Conservation (phyloP, 2,329 filamentous ascomycete species). For the Aureobasidium sp. region DNA sequence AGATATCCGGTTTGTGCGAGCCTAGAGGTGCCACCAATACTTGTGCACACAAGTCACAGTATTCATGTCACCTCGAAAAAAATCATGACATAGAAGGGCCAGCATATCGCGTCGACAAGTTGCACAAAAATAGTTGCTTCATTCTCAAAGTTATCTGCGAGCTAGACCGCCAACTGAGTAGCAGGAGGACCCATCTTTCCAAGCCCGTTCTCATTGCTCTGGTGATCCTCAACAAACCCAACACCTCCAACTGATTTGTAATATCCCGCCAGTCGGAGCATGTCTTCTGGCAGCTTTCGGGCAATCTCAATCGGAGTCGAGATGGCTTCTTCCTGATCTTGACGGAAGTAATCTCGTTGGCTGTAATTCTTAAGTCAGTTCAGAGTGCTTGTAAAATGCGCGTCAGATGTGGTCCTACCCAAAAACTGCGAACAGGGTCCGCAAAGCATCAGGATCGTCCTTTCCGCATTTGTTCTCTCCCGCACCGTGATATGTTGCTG, state of each 20-base stretch:
- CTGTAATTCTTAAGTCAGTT: not conserved
- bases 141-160: no score
- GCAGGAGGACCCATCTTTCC: not conserved
- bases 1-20: no score
- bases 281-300: not conserved
- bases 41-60: no score
- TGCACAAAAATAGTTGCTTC: no score
- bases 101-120: no score
- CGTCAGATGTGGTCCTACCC: not conserved
- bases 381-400: no score
- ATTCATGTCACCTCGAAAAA: not conserved
- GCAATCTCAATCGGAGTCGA: not conserved
- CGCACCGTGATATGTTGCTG: slow-evolving; percentile 6
- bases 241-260: slow-evolving; percentile 5
- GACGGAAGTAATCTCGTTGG: not conserved
- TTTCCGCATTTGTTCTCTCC: slow-evolving; percentile 3
- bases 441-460: not conserved
- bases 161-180: not conserved
- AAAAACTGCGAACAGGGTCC: not conserved
- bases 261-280: not conserved
- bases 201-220: not conserved
- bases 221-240: slow-evolving; percentile 1
- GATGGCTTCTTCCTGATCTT: not conserved
- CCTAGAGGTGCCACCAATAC: no score
- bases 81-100: no score